Evolutionary conservation across 2,329 filamentous ascomycete genomes (phyloP).

Genomic region (Didymella lethalis): DNA sequence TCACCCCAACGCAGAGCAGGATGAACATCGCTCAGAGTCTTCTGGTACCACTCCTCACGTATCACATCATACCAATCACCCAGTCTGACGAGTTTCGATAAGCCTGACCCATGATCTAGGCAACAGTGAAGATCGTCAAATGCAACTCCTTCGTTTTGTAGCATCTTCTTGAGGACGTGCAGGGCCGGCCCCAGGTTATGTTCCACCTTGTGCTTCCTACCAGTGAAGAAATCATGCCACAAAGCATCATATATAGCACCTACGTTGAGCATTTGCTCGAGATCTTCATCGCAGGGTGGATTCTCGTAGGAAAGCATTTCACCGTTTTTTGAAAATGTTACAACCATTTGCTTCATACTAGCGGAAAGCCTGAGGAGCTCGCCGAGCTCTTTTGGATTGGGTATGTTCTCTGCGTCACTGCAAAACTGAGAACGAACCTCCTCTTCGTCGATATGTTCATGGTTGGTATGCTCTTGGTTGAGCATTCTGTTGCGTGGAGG

Average conservation of each 20-base stretch:
- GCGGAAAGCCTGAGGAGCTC: constrained; percentile 4
- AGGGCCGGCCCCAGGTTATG: constrained; percentile 8
- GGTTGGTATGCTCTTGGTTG: too few relatives aligned
- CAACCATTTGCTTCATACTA: constrained; percentile 19
- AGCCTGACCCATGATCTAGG: neutral
- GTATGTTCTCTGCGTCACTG: neutral
- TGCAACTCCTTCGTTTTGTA: constrained; percentile 19
- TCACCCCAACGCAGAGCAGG: neutral
- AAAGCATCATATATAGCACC: constrained; percentile 21
- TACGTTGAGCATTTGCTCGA: constrained; percentile 21
- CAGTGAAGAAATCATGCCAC: constrained; percentile 17
- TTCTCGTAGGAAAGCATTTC: constrained; percentile 22
- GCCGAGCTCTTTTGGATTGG: neutral
- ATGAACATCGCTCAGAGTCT: constrained; percentile 3
- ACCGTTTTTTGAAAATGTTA: constrained; percentile 14
- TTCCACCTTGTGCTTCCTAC: neutral
- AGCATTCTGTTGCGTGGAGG: neutral
- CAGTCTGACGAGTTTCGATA: neutral
- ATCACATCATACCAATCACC: constrained; percentile 1
- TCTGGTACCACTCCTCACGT: neutral
- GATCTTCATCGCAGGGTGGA: constrained; percentile 8
- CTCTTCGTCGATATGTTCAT: neutral
- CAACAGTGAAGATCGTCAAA: constrained; percentile 19
- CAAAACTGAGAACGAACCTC: neutral
- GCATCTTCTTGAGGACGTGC: constrained; percentile 11